A percentile compares a stretch with the other conserved stretches of the same genome.
Conservation (phyloP, 2,329 filamentous ascomycete species). For the Colletotrichum gloeosporioides region DNA sequence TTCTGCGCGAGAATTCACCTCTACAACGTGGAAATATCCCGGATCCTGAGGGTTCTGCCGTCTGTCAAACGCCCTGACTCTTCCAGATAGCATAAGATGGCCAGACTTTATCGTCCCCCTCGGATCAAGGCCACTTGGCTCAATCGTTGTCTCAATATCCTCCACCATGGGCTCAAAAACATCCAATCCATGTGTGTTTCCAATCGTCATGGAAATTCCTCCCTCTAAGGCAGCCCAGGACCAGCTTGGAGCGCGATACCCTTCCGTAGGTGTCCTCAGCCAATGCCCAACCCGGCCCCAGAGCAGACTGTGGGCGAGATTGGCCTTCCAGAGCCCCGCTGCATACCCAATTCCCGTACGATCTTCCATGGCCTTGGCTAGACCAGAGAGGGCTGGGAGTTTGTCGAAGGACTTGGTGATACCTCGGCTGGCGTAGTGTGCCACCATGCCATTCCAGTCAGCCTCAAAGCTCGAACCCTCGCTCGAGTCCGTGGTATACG, state of each 20-base stretch:
- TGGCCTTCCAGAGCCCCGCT: not conserved
- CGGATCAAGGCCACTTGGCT: not conserved
- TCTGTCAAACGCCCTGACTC: not conserved
- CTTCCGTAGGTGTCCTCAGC: not conserved
- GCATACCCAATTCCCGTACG: not conserved
- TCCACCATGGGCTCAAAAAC: not conserved
- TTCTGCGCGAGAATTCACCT: not conserved
- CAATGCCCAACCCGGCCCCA: not conserved
- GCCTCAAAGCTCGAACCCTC: not conserved
- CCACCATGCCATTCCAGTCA: not conserved
- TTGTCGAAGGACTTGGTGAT: not conserved
- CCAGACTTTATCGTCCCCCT: not conserved
- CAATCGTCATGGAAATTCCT: not conserved
- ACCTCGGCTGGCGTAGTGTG: not conserved
- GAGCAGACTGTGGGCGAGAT: not conserved
- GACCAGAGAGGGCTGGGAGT: not conserved
- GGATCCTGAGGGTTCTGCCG: not conserved
- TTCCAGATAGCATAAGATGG: not conserved
- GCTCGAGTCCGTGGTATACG: not conserved
- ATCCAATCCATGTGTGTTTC: not conserved
- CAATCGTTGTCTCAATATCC: not conserved
- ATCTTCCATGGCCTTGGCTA: not conserved
- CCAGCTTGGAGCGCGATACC: not conserved
- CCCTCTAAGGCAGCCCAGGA: not conserved
- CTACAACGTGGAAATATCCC: not conserved